phyloP scores from a whole-genome alignment of 768 basidiomycete genomes.

The Phylloporus rhodoxanthus region DNA sequence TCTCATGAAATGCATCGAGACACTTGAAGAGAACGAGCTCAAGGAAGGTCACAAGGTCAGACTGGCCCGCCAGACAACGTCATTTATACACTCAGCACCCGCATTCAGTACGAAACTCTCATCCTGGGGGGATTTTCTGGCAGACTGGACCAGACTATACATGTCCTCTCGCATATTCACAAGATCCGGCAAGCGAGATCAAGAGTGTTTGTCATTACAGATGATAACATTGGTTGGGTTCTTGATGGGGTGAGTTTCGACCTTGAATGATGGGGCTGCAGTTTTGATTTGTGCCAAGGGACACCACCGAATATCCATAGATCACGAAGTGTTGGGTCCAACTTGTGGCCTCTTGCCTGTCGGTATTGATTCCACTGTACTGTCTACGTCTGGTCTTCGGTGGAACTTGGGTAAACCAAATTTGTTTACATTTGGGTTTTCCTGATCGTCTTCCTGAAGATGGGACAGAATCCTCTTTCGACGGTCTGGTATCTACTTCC shows the following conservation, averaged over 20 bases:
- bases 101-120: constrained; percentile 56
- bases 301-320: constrained; percentile 70
- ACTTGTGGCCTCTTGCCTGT: constrained; percentile 96
- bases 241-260: constrained; percentile 56
- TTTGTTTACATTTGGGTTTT: not conserved
- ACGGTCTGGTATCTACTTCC: constrained; percentile 85
- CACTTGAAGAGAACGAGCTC: constrained; percentile 55
- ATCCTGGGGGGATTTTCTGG: constrained; percentile 87
- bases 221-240: constrained; percentile 89
- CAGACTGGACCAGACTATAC: constrained; percentile 89
- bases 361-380: constrained; percentile 65
- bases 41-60: constrained; percentile 36
- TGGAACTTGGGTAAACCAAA: constrained; percentile 77
- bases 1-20: constrained; percentile 83
- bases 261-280: not conserved
- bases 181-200: constrained; percentile 61
- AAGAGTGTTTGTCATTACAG: constrained; percentile 73
- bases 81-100: not conserved
- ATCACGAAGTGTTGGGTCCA: constrained; percentile 67
- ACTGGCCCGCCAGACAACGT: not conserved
- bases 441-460: constrained; percentile 34
- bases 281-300: constrained; percentile 46
- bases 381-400: constrained; percentile 78
- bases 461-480: constrained; percentile 67
- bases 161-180: constrained; percentile 79